A percentile compares a stretch with the other conserved stretches of the same genome.
Evolutionary conservation across 2,329 filamentous ascomycete species (phyloP).

Genomic region (Alternaria sp.): DNA sequence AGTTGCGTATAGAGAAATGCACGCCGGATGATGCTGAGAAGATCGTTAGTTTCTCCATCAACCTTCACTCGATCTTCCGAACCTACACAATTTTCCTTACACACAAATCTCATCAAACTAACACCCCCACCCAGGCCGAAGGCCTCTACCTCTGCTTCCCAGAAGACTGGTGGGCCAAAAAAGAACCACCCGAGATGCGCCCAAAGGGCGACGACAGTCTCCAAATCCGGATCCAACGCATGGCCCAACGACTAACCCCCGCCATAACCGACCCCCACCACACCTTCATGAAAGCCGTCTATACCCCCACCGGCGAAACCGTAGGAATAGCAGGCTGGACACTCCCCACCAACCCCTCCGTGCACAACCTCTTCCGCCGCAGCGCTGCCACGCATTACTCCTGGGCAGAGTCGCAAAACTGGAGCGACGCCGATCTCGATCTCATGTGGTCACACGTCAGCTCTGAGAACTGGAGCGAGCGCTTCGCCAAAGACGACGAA

Average conservation of each 20-base stretch:
- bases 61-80: neutral
- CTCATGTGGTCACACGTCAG: too few species aligned
- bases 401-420: constrained; percentile 21
- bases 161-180: constrained; percentile 25
- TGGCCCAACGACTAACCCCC: constrained; percentile 30
- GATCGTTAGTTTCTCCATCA: constrained; percentile 18
- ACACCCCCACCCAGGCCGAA: constrained; percentile 27
- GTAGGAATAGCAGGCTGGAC: constrained; percentile 41
- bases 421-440: too few species aligned
- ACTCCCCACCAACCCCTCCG: constrained; percentile 15
- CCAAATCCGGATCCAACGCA: constrained; percentile 18
- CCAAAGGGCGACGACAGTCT: constrained; percentile 4
- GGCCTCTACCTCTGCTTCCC: constrained; percentile 36
- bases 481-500: constrained; percentile 25
- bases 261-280: constrained; percentile 21
- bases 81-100: neutral
- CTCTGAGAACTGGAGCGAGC: constrained; percentile 24
- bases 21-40: constrained; percentile 19
- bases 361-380: constrained; percentile 29
- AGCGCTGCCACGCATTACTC: constrained; percentile 26
- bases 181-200: constrained; percentile 28
- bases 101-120: neutral
- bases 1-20: constrained; percentile 26
- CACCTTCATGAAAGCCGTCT: constrained; percentile 38
- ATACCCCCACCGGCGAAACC: constrained; percentile 21